phyloP scores from a whole-genome alignment of 129 eudicot species.

The Sambucus nigra region DNA sequence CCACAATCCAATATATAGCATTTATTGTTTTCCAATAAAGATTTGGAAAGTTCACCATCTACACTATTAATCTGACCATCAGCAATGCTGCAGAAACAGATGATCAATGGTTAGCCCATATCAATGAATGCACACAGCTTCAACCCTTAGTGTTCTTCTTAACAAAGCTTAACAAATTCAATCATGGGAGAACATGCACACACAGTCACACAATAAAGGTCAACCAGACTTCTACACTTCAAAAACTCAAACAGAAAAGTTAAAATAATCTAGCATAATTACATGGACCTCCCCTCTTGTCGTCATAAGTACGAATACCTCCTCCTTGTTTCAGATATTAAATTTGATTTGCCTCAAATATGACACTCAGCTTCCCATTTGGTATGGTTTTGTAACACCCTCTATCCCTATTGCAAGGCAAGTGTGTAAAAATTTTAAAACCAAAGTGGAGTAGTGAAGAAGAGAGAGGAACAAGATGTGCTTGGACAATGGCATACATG shows the following conservation, averaged over 20 bases:
- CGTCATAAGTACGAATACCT: too few species aligned
- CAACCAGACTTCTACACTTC: too few species aligned
- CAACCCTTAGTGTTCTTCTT: neutral
- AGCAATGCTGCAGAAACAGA: slow-evolving; percentile 43
- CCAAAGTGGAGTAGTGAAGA: too few species aligned
- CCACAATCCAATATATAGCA: slow-evolving; percentile 96
- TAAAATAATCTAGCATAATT: neutral
- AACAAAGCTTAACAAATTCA: neutral
- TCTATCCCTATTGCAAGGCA: too few species aligned
- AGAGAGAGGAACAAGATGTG: too few species aligned
- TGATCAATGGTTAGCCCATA: slow-evolving; percentile 9
- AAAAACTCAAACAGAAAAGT: neutral
- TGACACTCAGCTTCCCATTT: too few species aligned
- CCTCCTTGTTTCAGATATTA: too few species aligned
- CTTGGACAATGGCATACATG: too few species aligned
- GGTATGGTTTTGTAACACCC: too few species aligned
- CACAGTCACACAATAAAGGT: neutral
- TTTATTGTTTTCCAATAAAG: slow-evolving; percentile 72
- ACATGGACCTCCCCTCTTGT: too few species aligned
- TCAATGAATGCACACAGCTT: neutral
- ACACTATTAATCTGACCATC: slow-evolving; percentile 62
- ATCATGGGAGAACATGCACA: neutral
- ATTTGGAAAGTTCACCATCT: slow-evolving; percentile 87
- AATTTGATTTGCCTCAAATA: too few species aligned
- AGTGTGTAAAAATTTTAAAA: too few species aligned